phyloP scores from a whole-genome alignment of 768 basidiomycete genomes.

The Lactifluus subvellereus region DNA sequence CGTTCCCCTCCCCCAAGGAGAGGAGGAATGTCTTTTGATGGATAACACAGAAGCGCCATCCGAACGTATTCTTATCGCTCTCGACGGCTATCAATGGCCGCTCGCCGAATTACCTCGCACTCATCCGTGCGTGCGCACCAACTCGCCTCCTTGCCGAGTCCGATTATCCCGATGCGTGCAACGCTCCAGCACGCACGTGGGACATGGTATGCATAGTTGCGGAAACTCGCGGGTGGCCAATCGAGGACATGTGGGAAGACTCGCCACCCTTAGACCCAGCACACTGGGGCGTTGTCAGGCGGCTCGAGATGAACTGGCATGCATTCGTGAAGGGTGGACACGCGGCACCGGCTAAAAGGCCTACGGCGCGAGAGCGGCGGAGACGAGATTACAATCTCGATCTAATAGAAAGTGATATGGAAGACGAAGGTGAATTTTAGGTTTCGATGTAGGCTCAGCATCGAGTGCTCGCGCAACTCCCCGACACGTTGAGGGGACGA shows the following conservation, averaged over 20 bases:
- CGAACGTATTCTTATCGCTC: slow-evolving; percentile 81
- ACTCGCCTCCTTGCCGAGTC: slow-evolving; percentile 80
- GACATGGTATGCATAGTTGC: slow-evolving; percentile 70
- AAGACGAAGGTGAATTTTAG: slow-evolving; percentile 1
- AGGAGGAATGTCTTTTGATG: slow-evolving; percentile 12
- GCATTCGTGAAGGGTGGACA: slow-evolving; percentile 51
- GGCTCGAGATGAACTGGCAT: slow-evolving; percentile 67
- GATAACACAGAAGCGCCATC: slow-evolving; percentile 50
- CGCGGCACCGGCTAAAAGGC: slow-evolving; percentile 8
- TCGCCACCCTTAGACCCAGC: slow-evolving; percentile 32
- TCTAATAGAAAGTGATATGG: slow-evolving; percentile 10
- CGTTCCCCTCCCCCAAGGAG: slow-evolving; percentile 1
- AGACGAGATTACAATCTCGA: slow-evolving; percentile 20
- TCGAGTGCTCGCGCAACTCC: neutral
- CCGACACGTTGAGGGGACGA: neutral
- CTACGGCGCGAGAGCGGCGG: slow-evolving; percentile 15
- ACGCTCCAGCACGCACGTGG: slow-evolving; percentile 61
- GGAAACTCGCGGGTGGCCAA: slow-evolving; percentile 65
- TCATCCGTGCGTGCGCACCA: slow-evolving; percentile 60
- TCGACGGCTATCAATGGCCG: slow-evolving; percentile 82
- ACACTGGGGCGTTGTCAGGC: slow-evolving; percentile 59
- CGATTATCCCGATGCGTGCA: slow-evolving; percentile 67
- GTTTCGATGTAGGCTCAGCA: slow-evolving; percentile 1
- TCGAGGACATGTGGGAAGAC: slow-evolving; percentile 45
- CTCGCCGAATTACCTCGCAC: slow-evolving; percentile 51